Evolutionary conservation across 2,329 filamentous ascomycete species (phyloP).

Genomic region (Trichoderma sp.): DNA sequence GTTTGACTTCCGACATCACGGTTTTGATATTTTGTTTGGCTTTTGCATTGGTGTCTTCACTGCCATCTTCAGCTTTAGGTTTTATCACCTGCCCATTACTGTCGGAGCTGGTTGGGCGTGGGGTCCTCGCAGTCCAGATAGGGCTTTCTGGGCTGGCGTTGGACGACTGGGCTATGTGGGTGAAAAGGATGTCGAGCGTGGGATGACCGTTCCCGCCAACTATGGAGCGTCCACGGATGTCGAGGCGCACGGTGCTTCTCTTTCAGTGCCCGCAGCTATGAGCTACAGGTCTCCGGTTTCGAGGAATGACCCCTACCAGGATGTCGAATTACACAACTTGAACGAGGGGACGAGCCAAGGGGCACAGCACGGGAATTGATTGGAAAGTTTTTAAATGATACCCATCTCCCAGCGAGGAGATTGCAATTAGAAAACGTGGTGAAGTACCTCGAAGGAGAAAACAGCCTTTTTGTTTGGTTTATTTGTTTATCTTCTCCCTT

Average conservation of each 20-base stretch:
- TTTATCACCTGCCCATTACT: constrained; percentile 78
- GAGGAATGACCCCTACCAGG: constrained; percentile 30
- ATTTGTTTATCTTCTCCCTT: not conserved
- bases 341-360: constrained; percentile 6
- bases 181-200: constrained; percentile 35
- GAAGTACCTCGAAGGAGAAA: not conserved
- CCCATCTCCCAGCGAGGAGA: not conserved
- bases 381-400: constrained; percentile 10
- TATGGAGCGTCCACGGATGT: constrained; percentile 32
- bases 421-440: not conserved
- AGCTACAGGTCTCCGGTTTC: constrained; percentile 22
- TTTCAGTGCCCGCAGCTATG: constrained; percentile 12
- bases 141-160: constrained; percentile 78
- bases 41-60: constrained; percentile 72
- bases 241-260: constrained; percentile 17
- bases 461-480: not conserved
- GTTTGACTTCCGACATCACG: constrained; percentile 86
- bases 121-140: constrained; percentile 71
- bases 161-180: constrained; percentile 60
- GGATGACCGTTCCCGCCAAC: constrained; percentile 25
- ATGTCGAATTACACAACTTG: constrained; percentile 36
- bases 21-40: constrained; percentile 91
- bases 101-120: constrained; percentile 85
- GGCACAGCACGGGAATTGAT: not conserved
- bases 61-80: constrained; percentile 75